A percentile compares a stretch with the other conserved stretches of the same genome.
These are phyloP conservation scores for Fusarium sp. DNA, from an alignment of 2,329 filamentous ascomycete genomes.

Conservation along the genomic window DNA sequence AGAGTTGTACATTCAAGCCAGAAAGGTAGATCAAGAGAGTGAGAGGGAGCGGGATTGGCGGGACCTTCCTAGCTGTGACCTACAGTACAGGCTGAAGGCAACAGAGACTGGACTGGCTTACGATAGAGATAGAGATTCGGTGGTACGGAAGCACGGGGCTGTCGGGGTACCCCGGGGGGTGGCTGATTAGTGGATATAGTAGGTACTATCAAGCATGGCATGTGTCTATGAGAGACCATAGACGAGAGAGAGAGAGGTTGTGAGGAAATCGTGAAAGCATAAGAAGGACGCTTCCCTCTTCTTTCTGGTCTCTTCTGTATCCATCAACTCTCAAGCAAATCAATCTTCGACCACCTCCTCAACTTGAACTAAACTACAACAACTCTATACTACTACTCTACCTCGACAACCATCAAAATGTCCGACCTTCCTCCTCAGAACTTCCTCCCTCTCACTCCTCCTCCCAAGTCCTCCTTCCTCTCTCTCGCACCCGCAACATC, in stretches of 20 bases:
- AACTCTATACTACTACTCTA: slow-evolving; percentile 4
- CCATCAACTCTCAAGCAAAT: slow-evolving; percentile 28
- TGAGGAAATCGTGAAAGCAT: slow-evolving; percentile 37
- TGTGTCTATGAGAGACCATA: slow-evolving; percentile 19
- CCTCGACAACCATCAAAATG: slow-evolving; percentile 29
- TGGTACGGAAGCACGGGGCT: slow-evolving; percentile 31
- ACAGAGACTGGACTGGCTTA: background rate
- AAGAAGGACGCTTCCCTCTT: slow-evolving; percentile 47
- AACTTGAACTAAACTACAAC: slow-evolving; percentile 42
- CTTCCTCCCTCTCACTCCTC: slow-evolving; percentile 44
- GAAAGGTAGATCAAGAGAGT: background rate
- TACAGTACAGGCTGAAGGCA: background rate
- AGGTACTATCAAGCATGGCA: slow-evolving; percentile 9
- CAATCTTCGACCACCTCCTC: slow-evolving; percentile 40
- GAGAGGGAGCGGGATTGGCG: slow-evolving; percentile 30
- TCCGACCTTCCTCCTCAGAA: slow-evolving; percentile 44
- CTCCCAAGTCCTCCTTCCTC: slow-evolving; percentile 59
- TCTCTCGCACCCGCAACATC: slow-evolving; percentile 70
- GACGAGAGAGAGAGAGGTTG: slow-evolving; percentile 12
- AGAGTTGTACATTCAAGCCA: background rate
- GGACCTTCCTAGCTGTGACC: slow-evolving; percentile 13
- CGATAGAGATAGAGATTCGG: slow-evolving; percentile 18
- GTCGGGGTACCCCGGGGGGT: slow-evolving; percentile 29
- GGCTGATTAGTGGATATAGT: background rate
- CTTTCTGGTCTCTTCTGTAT: slow-evolving; percentile 23